Conservation (phyloP, 1,284 basidiomycete species). For the Cutaneotrichosporon sp. region DNA sequence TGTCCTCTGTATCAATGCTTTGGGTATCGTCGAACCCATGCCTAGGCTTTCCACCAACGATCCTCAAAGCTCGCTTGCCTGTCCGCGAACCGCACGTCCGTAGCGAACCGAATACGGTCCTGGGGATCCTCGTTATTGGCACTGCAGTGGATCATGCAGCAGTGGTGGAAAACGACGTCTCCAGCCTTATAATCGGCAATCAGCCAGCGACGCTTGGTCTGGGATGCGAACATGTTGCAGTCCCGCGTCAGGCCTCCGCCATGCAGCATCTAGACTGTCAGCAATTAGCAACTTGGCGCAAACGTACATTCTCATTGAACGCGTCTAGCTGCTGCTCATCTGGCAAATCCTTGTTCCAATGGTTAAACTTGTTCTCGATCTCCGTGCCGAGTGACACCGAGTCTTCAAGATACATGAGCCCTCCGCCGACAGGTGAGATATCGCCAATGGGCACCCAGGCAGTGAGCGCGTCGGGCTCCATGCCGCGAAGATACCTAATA, state of each 20-base stretch:
- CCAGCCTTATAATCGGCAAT: conserved; percentile 18
- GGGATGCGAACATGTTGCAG: conserved; percentile 5
- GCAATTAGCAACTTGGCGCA: too few species aligned
- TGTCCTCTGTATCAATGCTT: too few species aligned
- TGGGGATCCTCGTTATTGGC: conserved; percentile 14
- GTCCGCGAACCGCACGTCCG: conserved; percentile 18
- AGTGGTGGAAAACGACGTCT: conserved; percentile 23
- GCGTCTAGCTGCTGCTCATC: conserved; percentile 23
- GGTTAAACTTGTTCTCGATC: conserved; percentile 24
- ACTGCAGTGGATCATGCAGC: conserved; percentile 15
- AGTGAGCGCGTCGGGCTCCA: conserved; percentile 19
- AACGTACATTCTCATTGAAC: conserved; percentile 28
- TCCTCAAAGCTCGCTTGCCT: conserved; percentile 9
- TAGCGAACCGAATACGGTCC: conserved; percentile 15
- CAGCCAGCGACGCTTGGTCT: conserved; percentile 16
- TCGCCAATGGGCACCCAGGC: conserved; percentile 33
- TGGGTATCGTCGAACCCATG: not conserved
- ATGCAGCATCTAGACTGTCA: conserved; percentile 15
- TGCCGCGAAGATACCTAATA: conserved; percentile 12
- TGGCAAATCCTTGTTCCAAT: conserved; percentile 10
- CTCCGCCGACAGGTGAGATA: conserved; percentile 20
- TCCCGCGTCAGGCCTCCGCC: conserved; percentile 15
- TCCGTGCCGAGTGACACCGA: conserved; percentile 18
- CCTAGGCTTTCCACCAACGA: conserved; percentile 12
- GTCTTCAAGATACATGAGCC: conserved; percentile 32